Conservation (phyloP, 306 rosid species). For the Quercus bicolor region DNA sequence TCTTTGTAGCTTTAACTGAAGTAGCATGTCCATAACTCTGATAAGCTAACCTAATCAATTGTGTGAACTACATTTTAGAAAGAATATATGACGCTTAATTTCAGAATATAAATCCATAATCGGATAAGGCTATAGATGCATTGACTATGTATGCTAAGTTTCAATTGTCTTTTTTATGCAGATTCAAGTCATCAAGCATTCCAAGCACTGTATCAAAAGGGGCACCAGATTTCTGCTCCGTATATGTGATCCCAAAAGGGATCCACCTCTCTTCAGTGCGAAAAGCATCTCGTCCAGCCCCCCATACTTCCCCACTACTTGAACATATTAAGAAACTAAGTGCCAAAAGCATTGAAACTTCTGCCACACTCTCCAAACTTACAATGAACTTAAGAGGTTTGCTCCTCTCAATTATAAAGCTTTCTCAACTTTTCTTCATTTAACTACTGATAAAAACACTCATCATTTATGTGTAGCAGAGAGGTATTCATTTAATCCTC, state of each 20-base stretch:
- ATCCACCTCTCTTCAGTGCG: constrained; percentile 53
- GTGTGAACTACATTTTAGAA: background rate
- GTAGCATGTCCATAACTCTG: background rate
- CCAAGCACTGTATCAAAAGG: constrained; percentile 60
- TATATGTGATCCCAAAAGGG: constrained; percentile 73
- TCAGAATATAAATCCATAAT: background rate
- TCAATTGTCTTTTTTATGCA: constrained; percentile 18
- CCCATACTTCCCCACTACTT: constrained; percentile 64
- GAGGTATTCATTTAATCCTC: constrained; percentile 62
- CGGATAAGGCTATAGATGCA: background rate
- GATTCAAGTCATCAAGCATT: constrained; percentile 67
- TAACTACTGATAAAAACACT: background rate
- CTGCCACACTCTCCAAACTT: constrained; percentile 29
- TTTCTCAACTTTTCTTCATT: background rate
- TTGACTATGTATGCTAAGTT: background rate
- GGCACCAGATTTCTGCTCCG: constrained; percentile 82
- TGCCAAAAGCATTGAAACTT: constrained; percentile 16
- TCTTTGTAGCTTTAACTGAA: background rate
- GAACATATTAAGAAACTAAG: constrained; percentile 27
- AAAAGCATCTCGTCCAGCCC: constrained; percentile 56
- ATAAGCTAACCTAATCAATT: background rate
- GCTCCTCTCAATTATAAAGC: constrained; percentile 11
- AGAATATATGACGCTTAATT: background rate
- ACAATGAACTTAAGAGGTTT: constrained; percentile 53
- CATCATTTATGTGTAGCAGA: constrained; percentile 25